Percentiles rank a stretch among this genome's conserved stretches.
These are phyloP conservation scores for Fagopyrum esculentum DNA, from an alignment of 148 eudicot species.

Conservation along the genomic window DNA sequence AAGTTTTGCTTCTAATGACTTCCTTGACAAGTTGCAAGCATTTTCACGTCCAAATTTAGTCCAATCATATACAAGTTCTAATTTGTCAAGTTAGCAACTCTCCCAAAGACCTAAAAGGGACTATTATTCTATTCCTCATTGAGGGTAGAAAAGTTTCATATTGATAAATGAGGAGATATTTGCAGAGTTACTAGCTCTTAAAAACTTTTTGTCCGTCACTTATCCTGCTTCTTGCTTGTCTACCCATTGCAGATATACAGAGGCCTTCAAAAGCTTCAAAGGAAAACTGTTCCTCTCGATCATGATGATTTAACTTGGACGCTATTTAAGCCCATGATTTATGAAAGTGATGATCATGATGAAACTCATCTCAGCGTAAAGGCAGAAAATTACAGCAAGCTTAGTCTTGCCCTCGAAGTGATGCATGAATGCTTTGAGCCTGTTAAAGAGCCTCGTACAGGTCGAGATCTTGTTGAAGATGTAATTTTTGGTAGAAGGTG, in stretches of 20 bases:
- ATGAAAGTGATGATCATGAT: slow-evolving; percentile 20
- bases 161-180: neutral
- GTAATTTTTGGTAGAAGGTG: slow-evolving; percentile 71
- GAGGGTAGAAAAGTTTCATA: neutral
- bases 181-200: neutral
- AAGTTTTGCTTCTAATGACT: too few species aligned
- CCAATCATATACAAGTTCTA: neutral
- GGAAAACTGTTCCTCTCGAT: slow-evolving; percentile 54
- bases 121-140: neutral
- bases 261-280: slow-evolving; percentile 61
- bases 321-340: slow-evolving; percentile 40
- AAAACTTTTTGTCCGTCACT: neutral
- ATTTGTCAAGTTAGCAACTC: neutral
- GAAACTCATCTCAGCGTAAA: slow-evolving; percentile 23
- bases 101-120: neutral
- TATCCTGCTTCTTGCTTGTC: neutral
- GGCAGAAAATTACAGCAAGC: slow-evolving; percentile 52
- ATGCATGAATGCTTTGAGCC: slow-evolving; percentile 96
- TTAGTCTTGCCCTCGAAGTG: slow-evolving; percentile 67
- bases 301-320: slow-evolving; percentile 62
- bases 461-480: slow-evolving; percentile 77
- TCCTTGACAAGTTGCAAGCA: neutral
- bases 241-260: slow-evolving; percentile 40
- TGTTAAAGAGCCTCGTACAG: slow-evolving; percentile 63
- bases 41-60: neutral